These are phyloP conservation scores for Clarireedia homoeocarpa DNA, from an alignment of 2,329 filamentous ascomycete genomes.

Conservation along the genomic window DNA sequence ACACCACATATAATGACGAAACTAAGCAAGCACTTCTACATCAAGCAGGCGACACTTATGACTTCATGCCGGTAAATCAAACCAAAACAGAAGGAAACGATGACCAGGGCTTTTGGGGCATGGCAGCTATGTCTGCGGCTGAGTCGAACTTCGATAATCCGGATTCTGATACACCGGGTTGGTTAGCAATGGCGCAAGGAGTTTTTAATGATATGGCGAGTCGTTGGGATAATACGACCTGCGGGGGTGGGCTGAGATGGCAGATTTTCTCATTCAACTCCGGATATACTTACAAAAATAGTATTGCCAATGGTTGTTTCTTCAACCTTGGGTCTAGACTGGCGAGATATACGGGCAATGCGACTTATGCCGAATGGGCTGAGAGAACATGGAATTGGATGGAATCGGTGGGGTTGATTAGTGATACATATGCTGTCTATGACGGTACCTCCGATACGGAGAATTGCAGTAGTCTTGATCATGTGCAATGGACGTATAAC, in stretches of 20 bases:
- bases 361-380: conserved; percentile 71
- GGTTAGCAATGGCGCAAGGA: conserved; percentile 65
- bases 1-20: conserved; percentile 57
- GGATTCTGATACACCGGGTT: conserved; percentile 46
- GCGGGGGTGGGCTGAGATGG: conserved; percentile 72
- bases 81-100: conserved; percentile 56
- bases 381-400: conserved; percentile 66
- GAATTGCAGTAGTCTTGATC: conserved; percentile 50
- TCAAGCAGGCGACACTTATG: conserved; percentile 61
- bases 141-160: conserved; percentile 57
- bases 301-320: conserved; percentile 54
- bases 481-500: conserved; percentile 63
- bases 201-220: conserved; percentile 62
- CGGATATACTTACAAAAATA: conserved; percentile 70
- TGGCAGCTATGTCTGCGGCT: conserved; percentile 61
- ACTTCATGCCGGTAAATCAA: conserved; percentile 72
- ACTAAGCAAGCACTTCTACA: conserved; percentile 57
- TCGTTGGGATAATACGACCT: conserved; percentile 62
- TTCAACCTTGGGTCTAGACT: conserved; percentile 58
- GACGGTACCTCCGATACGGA: conserved; percentile 50
- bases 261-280: conserved; percentile 78
- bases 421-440: conserved; percentile 44
- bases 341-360: conserved; percentile 68
- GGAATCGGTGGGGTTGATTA: conserved; percentile 46
- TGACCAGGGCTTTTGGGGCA: conserved; percentile 66